Percentiles rank a stretch among this genome's conserved stretches.
phyloP scores from a whole-genome alignment of 1,284 basidiomycete genomes.

The Apiotrichum brassicae region DNA sequence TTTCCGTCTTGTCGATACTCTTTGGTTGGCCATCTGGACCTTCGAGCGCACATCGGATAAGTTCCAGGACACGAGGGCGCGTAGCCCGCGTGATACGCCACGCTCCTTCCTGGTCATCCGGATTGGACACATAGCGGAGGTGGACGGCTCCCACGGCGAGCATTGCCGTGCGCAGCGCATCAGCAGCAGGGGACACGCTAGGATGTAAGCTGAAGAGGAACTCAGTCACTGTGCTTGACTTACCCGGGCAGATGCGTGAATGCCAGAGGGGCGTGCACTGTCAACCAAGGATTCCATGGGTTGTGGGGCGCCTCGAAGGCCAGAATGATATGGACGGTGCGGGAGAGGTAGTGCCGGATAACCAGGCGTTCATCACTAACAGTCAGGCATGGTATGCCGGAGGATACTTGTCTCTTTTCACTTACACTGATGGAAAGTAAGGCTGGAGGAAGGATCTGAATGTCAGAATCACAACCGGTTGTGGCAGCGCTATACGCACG shows the following conservation, averaged over 20 bases:
- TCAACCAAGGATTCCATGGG: slow-evolving; percentile 43
- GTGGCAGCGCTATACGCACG: slow-evolving; percentile 22
- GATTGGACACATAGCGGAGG: slow-evolving; percentile 31
- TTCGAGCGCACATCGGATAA: slow-evolving; percentile 28
- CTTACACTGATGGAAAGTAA: slow-evolving; percentile 37
- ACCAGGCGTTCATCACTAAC: slow-evolving; percentile 37
- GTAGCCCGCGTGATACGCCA: slow-evolving; percentile 31
- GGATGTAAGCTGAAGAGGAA: slow-evolving; percentile 6
- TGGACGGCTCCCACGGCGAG: slow-evolving; percentile 40
- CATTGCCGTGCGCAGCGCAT: slow-evolving; percentile 39
- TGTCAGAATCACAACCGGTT: slow-evolving; percentile 1
- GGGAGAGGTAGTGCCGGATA: slow-evolving; percentile 41
- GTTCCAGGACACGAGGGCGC: slow-evolving; percentile 25
- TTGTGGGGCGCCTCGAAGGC: slow-evolving; percentile 32
- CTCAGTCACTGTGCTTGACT: too few species aligned
- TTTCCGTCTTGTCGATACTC: slow-evolving; percentile 28
- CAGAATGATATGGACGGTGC: slow-evolving; percentile 40
- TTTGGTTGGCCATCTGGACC: slow-evolving; percentile 25
- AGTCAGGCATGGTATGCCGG: not conserved
- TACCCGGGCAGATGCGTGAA: slow-evolving; percentile 38
- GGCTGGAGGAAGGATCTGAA: slow-evolving; percentile 35
- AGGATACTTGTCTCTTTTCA: too few species aligned
- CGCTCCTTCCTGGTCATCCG: slow-evolving; percentile 30
- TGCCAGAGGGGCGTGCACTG: slow-evolving; percentile 36
- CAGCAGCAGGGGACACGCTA: slow-evolving; percentile 30